Percentiles rank a stretch among this genome's conserved stretches.
These are phyloP conservation scores for Trichoderma semiorbis DNA, from an alignment of 2,329 filamentous ascomycete species.

Conservation along the genomic window DNA sequence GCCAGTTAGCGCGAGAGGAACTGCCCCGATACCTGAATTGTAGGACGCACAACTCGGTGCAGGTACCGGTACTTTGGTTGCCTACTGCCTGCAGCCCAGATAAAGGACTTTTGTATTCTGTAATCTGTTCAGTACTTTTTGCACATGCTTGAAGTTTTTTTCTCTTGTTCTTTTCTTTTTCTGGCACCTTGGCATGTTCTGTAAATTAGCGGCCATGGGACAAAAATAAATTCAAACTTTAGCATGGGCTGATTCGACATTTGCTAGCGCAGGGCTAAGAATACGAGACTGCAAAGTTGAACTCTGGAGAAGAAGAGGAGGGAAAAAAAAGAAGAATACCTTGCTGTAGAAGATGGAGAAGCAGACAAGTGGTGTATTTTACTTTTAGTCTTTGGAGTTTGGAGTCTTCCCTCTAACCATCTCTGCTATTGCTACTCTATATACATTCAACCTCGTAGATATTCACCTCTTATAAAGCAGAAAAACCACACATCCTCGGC, in stretches of 20 bases:
- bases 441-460: not conserved
- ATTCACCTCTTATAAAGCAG: not conserved
- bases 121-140: not conserved
- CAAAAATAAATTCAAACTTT: not conserved
- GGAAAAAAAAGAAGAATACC: not conserved
- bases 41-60: not conserved
- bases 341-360: not conserved
- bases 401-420: not conserved
- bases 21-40: slow-evolving; percentile 16
- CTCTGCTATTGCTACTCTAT: not conserved
- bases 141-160: not conserved
- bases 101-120: not conserved
- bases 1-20: not conserved
- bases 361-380: not conserved
- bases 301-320: not conserved
- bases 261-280: not conserved
- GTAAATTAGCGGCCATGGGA: not conserved
- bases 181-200: not conserved
- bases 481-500: not conserved
- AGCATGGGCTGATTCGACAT: not conserved
- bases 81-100: not conserved
- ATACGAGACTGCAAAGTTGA: not conserved
- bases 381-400: not conserved
- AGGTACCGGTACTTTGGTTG: not conserved
- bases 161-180: not conserved